These are phyloP conservation scores for Meripilus lineatus DNA, from an alignment of 1,284 basidiomycete species.

Conservation along the genomic window DNA sequence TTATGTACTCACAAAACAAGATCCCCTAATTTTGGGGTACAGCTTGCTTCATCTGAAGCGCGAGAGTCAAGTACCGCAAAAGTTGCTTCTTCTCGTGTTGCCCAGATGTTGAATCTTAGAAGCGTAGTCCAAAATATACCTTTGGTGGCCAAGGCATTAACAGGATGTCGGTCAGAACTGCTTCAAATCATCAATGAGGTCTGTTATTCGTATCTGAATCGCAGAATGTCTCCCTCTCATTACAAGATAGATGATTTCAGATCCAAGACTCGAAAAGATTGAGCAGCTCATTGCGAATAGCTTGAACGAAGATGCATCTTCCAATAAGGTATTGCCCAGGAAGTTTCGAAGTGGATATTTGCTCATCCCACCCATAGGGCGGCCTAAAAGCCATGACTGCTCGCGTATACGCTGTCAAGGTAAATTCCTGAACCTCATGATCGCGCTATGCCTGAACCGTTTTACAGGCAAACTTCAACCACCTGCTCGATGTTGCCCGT, in stretches of 20 bases:
- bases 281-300: constrained; percentile 51
- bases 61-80: constrained; percentile 49
- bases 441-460: neutral
- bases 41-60: constrained; percentile 65
- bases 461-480: constrained; percentile 66
- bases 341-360: too few relatives aligned
- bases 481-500: constrained; percentile 86
- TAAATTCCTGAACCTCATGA: constrained; percentile 18
- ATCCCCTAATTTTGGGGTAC: neutral
- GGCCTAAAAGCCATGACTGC: constrained; percentile 68
- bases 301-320: constrained; percentile 67
- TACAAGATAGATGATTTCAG: constrained; percentile 75
- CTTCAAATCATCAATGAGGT: constrained; percentile 40
- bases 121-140: constrained; percentile 66
- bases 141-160: constrained; percentile 53
- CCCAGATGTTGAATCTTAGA: constrained; percentile 73
- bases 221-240: neutral
- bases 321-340: constrained; percentile 64
- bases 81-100: constrained; percentile 63
- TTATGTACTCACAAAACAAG: neutral
- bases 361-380: constrained; percentile 48
- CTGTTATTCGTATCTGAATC: neutral
- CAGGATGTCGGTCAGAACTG: constrained; percentile 53
- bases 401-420: constrained; percentile 82
- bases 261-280: constrained; percentile 63